Conservation (phyloP, 352 stramenopile genomes). For the Phytophthora parvispora region DNA sequence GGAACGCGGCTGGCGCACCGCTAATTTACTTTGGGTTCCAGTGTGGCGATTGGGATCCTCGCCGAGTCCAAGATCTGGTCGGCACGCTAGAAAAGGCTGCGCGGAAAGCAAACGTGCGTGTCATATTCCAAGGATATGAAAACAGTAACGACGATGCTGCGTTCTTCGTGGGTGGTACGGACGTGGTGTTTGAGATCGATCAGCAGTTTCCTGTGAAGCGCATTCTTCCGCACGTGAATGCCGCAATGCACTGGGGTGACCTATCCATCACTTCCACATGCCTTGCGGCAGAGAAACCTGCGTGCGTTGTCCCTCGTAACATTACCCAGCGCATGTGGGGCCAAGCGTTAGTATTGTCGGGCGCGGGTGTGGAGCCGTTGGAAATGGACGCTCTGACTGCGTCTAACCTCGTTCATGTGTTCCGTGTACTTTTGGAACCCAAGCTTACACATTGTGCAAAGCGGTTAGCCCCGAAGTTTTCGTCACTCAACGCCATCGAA, state of each 20-base stretch:
- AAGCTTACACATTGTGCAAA: conserved; percentile 50
- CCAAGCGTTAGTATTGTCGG: conserved; percentile 52
- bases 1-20: conserved; percentile 20
- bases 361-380: conserved; percentile 51
- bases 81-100: conserved; percentile 55
- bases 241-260: conserved; percentile 67
- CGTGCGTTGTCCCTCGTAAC: conserved; percentile 60
- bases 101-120: conserved; percentile 38
- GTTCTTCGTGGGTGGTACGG: conserved; percentile 43
- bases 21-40: conserved; percentile 69
- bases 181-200: conserved; percentile 61
- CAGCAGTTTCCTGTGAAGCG: conserved; percentile 44
- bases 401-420: conserved; percentile 53
- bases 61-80: conserved; percentile 50
- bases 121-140: conserved; percentile 73
- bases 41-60: conserved; percentile 56
- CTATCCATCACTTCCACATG: conserved; percentile 62
- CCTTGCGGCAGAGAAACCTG: conserved; percentile 53
- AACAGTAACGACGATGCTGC: conserved; percentile 32
- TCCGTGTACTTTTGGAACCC: conserved; percentile 45
- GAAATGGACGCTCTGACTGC: conserved; percentile 55
- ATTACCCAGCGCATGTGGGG: conserved; percentile 64
- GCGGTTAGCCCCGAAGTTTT: conserved; percentile 50
- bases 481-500: conserved; percentile 48
- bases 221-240: conserved; percentile 49